These are phyloP conservation scores for Wolfiporia cocos DNA, from an alignment of 1,284 basidiomycete genomes.

Conservation along the genomic window DNA sequence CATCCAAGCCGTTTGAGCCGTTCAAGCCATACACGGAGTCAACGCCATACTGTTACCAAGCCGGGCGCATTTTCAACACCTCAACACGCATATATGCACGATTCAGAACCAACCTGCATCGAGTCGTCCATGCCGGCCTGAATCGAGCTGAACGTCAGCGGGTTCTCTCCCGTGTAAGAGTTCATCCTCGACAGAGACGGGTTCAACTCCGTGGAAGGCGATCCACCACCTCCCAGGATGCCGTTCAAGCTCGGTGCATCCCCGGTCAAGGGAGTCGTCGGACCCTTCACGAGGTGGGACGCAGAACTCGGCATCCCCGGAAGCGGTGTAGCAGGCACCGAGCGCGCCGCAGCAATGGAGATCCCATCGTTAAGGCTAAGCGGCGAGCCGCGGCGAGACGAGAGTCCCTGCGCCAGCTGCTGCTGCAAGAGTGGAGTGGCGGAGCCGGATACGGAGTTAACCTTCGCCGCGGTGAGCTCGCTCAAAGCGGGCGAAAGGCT, in stretches of 20 bases:
- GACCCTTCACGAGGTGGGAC: constrained; percentile 53
- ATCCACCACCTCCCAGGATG: constrained; percentile 47
- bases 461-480: constrained; percentile 36
- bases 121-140: constrained; percentile 46
- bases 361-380: constrained; percentile 54
- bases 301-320: constrained; percentile 42
- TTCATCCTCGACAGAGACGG: constrained; percentile 64
- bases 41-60: constrained; percentile 27
- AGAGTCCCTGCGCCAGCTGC: constrained; percentile 42
- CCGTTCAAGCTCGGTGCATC: constrained; percentile 54
- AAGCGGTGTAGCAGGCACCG: constrained; percentile 71
- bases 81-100: neutral
- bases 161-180: constrained; percentile 43
- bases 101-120: constrained; percentile 32
- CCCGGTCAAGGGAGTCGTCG: constrained; percentile 61
- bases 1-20: constrained; percentile 42
- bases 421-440: constrained; percentile 60
- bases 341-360: constrained; percentile 54
- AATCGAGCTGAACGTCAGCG: constrained; percentile 47
- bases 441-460: constrained; percentile 48
- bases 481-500: constrained; percentile 48
- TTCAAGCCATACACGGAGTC: constrained; percentile 44
- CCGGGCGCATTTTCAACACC: too few species aligned
- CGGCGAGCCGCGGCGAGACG: constrained; percentile 69
- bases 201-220: constrained; percentile 52